Percentiles rank a stretch among this genome's conserved stretches.
These are phyloP conservation scores for Tieghemostelium lacteum DNA, from an alignment of 78 protist genomes.

Conservation along the genomic window DNA sequence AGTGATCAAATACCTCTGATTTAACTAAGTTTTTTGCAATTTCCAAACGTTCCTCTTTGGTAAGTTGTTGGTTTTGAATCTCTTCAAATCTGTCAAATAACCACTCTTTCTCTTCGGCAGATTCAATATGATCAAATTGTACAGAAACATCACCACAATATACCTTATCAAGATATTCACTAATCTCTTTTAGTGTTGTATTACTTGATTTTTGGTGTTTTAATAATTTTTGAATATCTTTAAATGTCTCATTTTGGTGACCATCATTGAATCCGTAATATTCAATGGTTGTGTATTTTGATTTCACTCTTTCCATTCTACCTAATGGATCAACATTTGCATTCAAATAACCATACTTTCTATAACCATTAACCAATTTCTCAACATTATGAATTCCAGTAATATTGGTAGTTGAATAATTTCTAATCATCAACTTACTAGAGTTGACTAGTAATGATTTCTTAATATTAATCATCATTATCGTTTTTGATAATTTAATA, in stretches of 20 bases:
- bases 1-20: constrained; percentile 87
- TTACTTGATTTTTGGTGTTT: not conserved
- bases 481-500: too few relatives aligned
- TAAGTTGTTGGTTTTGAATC: constrained; percentile 6
- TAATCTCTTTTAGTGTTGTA: not conserved
- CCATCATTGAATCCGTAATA: constrained; percentile 3
- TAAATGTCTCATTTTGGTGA: not conserved
- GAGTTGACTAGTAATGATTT: not conserved
- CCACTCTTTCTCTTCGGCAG: constrained; percentile 67
- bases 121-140: constrained; percentile 68
- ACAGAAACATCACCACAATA: constrained; percentile 63
- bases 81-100: constrained; percentile 45
- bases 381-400: not conserved
- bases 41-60: not conserved
- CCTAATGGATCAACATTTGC: constrained; percentile 77
- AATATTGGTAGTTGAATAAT: not conserved
- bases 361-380: constrained; percentile 61
- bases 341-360: constrained; percentile 67
- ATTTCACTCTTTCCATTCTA: constrained; percentile 44
- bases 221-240: not conserved
- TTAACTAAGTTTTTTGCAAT: constrained; percentile 33
- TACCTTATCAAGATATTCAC: not conserved
- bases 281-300: not conserved
- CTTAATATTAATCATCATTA: not conserved
- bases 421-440: not conserved